phyloP scores from a whole-genome alignment of 1,284 basidiomycete genomes.

The Puccinia triticina region DNA sequence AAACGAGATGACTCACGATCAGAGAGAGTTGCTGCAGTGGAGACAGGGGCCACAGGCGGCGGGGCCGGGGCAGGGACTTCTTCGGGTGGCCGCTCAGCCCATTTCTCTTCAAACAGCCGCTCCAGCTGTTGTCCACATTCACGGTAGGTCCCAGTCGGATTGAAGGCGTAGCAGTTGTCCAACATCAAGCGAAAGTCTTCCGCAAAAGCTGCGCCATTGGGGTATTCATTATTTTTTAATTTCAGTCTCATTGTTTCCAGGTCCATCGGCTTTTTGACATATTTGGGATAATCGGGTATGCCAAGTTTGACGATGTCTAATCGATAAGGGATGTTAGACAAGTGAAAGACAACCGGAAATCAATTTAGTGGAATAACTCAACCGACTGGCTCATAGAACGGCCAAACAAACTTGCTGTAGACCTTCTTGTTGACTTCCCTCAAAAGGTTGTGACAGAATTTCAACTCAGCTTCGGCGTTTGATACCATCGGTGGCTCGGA shows the following conservation, averaged over 20 bases:
- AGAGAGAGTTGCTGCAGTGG: not conserved
- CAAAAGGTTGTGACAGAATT: slow-evolving; percentile 77
- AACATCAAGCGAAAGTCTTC: slow-evolving; percentile 93
- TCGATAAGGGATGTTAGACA: slow-evolving; percentile 23
- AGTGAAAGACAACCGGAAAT: not conserved
- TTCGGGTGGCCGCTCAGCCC: slow-evolving; percentile 71
- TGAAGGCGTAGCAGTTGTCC: slow-evolving; percentile 88
- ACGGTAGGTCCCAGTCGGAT: slow-evolving; percentile 83
- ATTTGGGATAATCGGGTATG: slow-evolving; percentile 80
- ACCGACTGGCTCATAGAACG: slow-evolving; percentile 93
- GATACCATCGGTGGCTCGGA: slow-evolving; percentile 59
- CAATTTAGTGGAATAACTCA: slow-evolving; percentile 41
- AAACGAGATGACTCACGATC: slow-evolving; percentile 8
- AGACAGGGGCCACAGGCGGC: not conserved
- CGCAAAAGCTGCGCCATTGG: slow-evolving; percentile 75
- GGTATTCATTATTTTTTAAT: slow-evolving; percentile 75
- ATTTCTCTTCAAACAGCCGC: slow-evolving; percentile 86
- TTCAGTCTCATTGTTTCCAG: slow-evolving; percentile 82
- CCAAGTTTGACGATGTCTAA: slow-evolving; percentile 75
- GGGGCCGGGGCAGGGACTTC: slow-evolving; percentile 41
- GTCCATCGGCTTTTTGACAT: slow-evolving; percentile 95
- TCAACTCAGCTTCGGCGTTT: slow-evolving; percentile 79
- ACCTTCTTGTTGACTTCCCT: slow-evolving; percentile 79
- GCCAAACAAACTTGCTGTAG: slow-evolving; percentile 72
- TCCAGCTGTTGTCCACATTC: slow-evolving; percentile 78